Base-by-base conservation (phyloP, 106 monocot species). In the Allium cepa region DNA sequence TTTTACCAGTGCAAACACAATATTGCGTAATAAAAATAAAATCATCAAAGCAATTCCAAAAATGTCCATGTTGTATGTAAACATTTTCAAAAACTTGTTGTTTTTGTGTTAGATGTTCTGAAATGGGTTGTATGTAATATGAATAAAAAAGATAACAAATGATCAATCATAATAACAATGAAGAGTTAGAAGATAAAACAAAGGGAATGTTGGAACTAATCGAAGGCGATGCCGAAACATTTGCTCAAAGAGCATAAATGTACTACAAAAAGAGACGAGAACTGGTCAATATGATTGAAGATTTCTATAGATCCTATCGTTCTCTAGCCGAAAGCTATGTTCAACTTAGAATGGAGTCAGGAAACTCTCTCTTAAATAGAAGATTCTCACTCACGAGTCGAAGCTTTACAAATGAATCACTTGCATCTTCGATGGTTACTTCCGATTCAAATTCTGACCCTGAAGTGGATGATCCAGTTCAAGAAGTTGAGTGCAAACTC, bases 231-330 rank as follows among this genome's bases (percentile, higher is more conserved):
- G 92, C 96, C 0, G 96, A 96, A 57, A 88, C 92, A 15, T 96
- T 96, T 53, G 84, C 92, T 26, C 74, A 96, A 61, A 80, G 88
- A 9, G 95, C 88, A 60, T 91, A 96, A 67, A 88, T 96, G 91
- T 96, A 91, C 75, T 91, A 91, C 81, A 88, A 79, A 79, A 96
- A 88, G 71, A 77, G 95, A 50, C 95, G 88, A 7, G 81, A 88
- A 61, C 85, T 96, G 0, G 77, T 96, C 36, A 73, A 59, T 72
- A 86, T 83, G 88, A 83, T 96, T 6, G 91, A 85, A 59, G 84
- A 91, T 60, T 83, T 96, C 70, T 96, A 96, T 46, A 83, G 91
- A 28, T 57, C 91, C 11, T 85, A 96, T 59, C 88, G 95, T 5
- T 81, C 81, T 14, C 49, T 85, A 59, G 85, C 81, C 4, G 81